phyloP scores from a whole-genome alignment of 768 basidiomycete genomes.

The Suillus tomentosus region DNA sequence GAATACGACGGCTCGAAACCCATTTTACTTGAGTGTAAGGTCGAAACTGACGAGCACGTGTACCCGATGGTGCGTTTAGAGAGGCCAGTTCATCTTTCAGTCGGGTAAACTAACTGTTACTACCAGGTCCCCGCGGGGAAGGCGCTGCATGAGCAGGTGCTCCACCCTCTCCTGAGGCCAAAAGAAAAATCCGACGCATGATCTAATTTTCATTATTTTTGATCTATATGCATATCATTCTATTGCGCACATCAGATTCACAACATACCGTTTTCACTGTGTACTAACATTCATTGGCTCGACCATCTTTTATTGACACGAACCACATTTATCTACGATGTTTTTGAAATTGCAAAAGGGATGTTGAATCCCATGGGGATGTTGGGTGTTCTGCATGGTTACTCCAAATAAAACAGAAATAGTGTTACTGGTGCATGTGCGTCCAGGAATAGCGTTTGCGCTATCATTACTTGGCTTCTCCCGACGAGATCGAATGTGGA shows the following conservation, averaged over 20 bases:
- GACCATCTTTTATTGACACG: slow-evolving; percentile 3
- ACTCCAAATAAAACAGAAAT: neutral
- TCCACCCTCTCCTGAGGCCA: slow-evolving; percentile 59
- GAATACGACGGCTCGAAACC: slow-evolving; percentile 90
- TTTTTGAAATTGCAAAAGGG: slow-evolving; percentile 23
- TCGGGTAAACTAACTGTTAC: slow-evolving; percentile 9
- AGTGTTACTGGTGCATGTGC: neutral
- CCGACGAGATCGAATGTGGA: slow-evolving; percentile 5
- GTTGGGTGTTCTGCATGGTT: slow-evolving; percentile 6
- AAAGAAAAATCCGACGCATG: slow-evolving; percentile 30
- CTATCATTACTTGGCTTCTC: too few relatives aligned
- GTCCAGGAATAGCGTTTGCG: neutral
- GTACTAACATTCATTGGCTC: slow-evolving; percentile 26
- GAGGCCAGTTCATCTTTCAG: neutral
- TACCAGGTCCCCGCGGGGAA: slow-evolving; percentile 85
- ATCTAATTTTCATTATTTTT: slow-evolving; percentile 3
- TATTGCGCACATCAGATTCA: slow-evolving; percentile 11
- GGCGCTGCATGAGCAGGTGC: slow-evolving; percentile 88
- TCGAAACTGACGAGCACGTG: slow-evolving; percentile 84
- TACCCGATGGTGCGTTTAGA: slow-evolving; percentile 76
- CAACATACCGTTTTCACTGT: slow-evolving; percentile 25
- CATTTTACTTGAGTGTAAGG: slow-evolving; percentile 87
- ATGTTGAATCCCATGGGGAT: slow-evolving; percentile 20
- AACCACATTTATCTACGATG: slow-evolving; percentile 1
- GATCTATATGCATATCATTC: neutral